Base-by-base conservation (phyloP, 257 asterid species). In the Solanum stenotomum region DNA sequence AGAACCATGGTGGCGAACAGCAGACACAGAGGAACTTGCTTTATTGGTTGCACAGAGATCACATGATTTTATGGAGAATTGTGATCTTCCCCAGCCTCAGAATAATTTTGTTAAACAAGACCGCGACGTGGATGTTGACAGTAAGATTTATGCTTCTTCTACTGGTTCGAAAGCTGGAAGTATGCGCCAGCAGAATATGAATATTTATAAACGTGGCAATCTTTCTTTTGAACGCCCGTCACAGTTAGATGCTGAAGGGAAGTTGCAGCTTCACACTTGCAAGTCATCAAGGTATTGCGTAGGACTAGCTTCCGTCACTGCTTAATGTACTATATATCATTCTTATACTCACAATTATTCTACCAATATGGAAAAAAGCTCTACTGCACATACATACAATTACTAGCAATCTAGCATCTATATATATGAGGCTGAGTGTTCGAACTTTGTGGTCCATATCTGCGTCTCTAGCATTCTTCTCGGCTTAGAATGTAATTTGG, bases 71-170 rank as follows among this genome's bases (percentile, higher is more conserved):
- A 82, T 96, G 25, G 96, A 95, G 91, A 96, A 94, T 78, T 94
- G 98, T 91, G 99, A 96, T 92, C 98, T 95, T 92, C 98, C 98
- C 81, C 90, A 86, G 86, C 98, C 98, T 89, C 96, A 89, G 91
- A 91, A 83, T 33, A 71, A 91, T 40, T 76, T 35, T 87, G 87
- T 87, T 72, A 90, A 93, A 91, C 92, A 91, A 89, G 94, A 92
- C 52, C 75, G 40, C 34, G 56, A 89, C 89, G 84, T 82, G 87
- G 82, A 70, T 81, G 86, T 89, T 83, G 90, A 34, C 46, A 87
- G 89, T 25, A 89, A 87, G 76, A 61, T 56, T 85, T 87, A 40
- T 61, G 16, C 82, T 63, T 83, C 92, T 14, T 86, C 90, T 15
- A 44, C 77, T 15, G 90, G 87, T 86, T 72, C 56, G 20, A 92